Percentiles rank a stretch among this genome's conserved stretches.
Conservation (phyloP, 768 basidiomycete genomes). For the Pleurotus citrinopileatus region DNA sequence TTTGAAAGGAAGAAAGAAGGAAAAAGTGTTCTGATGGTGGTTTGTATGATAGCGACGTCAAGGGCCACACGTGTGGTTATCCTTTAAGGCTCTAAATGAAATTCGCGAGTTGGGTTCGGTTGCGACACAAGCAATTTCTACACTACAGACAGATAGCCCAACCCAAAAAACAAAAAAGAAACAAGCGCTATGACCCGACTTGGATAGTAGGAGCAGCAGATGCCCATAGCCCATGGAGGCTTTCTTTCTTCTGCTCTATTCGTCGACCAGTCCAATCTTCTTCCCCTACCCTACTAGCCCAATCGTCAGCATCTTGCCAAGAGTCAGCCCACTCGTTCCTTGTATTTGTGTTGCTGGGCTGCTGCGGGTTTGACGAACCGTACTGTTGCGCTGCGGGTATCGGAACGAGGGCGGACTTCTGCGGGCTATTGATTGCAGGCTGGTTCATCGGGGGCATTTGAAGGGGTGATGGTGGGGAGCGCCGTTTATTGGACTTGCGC, state of each 20-base stretch:
- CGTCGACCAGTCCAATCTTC: slow-evolving; percentile 45
- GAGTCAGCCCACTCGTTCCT: slow-evolving; percentile 45
- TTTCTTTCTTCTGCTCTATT: slow-evolving; percentile 34
- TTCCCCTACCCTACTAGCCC: slow-evolving; percentile 45
- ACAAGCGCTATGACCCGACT: slow-evolving; percentile 15
- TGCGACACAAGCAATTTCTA: neutral
- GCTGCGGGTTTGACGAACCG: slow-evolving; percentile 9
- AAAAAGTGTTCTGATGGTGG: neutral
- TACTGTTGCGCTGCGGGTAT: slow-evolving; percentile 9
- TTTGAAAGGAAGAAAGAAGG: neutral
- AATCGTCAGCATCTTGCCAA: slow-evolving; percentile 51
- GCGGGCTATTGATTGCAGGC: slow-evolving; percentile 34
- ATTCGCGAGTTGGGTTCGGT: neutral
- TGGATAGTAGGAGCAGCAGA: slow-evolving; percentile 11
- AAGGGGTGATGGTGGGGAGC: slow-evolving; percentile 39
- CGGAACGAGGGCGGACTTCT: slow-evolving; percentile 15
- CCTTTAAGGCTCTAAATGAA: neutral
- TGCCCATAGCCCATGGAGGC: slow-evolving; percentile 24
- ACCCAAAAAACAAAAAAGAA: neutral
- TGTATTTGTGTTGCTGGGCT: slow-evolving; percentile 12
- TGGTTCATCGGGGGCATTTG: slow-evolving; percentile 27
- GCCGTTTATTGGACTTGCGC: slow-evolving; percentile 32
- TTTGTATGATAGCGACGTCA: neutral
- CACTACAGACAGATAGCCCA: slow-evolving; percentile 1
- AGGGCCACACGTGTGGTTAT: slow-evolving; percentile 9